phyloP scores from a whole-genome alignment of 139 green algal genomes.

The Dunaliella primolecta region DNA sequence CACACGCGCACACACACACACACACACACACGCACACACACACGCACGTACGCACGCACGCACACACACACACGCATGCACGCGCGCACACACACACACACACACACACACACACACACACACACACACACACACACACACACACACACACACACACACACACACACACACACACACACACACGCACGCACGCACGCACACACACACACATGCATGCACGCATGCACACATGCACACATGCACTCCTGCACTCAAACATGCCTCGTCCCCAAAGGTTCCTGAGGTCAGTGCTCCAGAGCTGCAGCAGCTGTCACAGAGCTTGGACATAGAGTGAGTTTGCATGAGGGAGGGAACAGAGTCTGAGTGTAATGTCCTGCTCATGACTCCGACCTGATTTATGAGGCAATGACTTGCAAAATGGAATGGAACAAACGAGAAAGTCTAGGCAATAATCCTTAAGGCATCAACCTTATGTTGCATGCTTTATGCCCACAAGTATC shows the following conservation, averaged over 20 bases:
- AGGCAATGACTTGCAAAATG: too few species aligned
- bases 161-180: not conserved
- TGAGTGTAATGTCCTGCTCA: too few species aligned
- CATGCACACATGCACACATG: not conserved
- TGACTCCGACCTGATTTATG: too few species aligned
- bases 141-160: not conserved
- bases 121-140: not conserved
- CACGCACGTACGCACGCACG: not conserved
- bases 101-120: not conserved
- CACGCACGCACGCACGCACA: not conserved
- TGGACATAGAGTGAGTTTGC: not conserved
- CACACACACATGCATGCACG: not conserved
- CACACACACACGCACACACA: not conserved
- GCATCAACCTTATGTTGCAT: too few species aligned
- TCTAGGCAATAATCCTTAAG: too few species aligned
- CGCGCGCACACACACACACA: not conserved
- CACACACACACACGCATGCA: not conserved
- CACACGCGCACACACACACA: not conserved
- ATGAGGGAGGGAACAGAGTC: too few species aligned
- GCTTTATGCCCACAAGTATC: too few species aligned
- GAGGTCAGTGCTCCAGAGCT: not conserved
- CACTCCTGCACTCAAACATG: not conserved
- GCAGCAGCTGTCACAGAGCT: not conserved
- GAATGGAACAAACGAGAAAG: too few species aligned
- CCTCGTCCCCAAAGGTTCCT: not conserved